Conservation (phyloP, 257 asterid genomes). For the Cordia subcordata region DNA sequence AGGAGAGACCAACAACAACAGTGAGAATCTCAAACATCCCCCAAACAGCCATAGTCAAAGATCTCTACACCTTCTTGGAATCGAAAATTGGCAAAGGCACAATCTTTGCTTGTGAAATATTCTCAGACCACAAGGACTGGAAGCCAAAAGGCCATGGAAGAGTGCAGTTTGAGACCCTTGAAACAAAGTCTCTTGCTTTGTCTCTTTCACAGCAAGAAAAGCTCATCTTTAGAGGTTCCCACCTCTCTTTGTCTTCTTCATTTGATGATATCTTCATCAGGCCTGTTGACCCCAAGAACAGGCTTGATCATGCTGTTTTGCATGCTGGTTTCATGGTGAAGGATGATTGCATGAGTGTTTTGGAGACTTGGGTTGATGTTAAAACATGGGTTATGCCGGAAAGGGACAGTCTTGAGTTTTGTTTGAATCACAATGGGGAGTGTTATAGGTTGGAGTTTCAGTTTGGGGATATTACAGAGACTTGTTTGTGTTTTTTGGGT, state of each 20-base stretch:
- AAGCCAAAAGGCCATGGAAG: constrained; percentile 84
- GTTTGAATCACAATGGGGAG: constrained; percentile 35
- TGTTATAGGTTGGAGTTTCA: constrained; percentile 67
- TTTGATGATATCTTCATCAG: constrained; percentile 49
- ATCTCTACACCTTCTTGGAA: constrained; percentile 49
- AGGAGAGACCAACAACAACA: constrained; percentile 44
- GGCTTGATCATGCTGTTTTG: constrained; percentile 43
- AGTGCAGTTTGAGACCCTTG: constrained; percentile 60
- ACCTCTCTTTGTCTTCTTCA: constrained; percentile 43
- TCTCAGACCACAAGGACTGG: constrained; percentile 77
- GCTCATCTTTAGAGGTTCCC: constrained; percentile 47
- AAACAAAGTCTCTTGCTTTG: constrained; percentile 38
- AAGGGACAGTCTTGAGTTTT: constrained; percentile 50
- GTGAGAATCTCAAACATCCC: constrained; percentile 58
- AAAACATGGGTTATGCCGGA: constrained; percentile 77
- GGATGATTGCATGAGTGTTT: constrained; percentile 39
- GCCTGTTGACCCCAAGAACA: constrained; percentile 47
- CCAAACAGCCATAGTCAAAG: constrained; percentile 43
- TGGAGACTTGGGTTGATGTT: constrained; percentile 60
- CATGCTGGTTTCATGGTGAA: constrained; percentile 51
- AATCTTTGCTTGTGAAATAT: constrained; percentile 68
- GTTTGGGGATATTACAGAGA: constrained; percentile 67
- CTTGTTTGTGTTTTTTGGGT: constrained; percentile 37
- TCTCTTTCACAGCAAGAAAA: constrained; percentile 40
- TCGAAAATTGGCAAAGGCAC: constrained; percentile 46